phyloP scores from a whole-genome alignment of 2,329 filamentous ascomycete genomes.

The Sphaceloma murrayae region DNA sequence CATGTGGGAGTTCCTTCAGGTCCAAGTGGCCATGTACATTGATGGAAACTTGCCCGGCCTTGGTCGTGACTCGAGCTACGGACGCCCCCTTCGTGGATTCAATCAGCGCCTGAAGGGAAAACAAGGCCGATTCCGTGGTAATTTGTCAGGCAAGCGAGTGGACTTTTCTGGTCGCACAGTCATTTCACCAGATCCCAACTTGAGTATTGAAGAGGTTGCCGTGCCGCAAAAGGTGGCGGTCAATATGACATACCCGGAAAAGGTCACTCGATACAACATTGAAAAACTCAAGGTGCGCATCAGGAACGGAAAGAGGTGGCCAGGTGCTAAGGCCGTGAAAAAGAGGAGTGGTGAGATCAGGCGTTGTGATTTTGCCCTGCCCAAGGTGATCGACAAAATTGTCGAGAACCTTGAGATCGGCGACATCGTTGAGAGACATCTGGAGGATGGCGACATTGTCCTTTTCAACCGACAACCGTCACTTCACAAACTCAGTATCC shows the following conservation, averaged over 20 bases:
- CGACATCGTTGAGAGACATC: slow-evolving; percentile 85
- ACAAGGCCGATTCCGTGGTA: slow-evolving; percentile 92
- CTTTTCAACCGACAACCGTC: slow-evolving; percentile 98
- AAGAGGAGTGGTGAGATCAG: slow-evolving; percentile 55
- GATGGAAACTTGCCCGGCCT: slow-evolving; percentile 92
- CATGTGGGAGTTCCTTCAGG: slow-evolving; percentile 93
- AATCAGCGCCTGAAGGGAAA: slow-evolving; percentile 95
- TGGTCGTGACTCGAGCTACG: slow-evolving; percentile 68
- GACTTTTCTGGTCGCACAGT: slow-evolving; percentile 97
- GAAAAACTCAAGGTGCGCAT: slow-evolving; percentile 69
- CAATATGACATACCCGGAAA: slow-evolving; percentile 91
- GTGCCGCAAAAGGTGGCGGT: slow-evolving; percentile 87
- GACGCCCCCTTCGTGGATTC: slow-evolving; percentile 84
- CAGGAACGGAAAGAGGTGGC: slow-evolving; percentile 69
- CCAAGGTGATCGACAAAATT: slow-evolving; percentile 52
- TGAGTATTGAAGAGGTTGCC: slow-evolving; percentile 87
- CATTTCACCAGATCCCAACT: slow-evolving; percentile 92
- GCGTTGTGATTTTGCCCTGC: slow-evolving; percentile 24
- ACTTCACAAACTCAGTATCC: slow-evolving; percentile 96
- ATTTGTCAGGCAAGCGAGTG: slow-evolving; percentile 94
- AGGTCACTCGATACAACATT: slow-evolving; percentile 75
- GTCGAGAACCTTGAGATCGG: slow-evolving; percentile 69
- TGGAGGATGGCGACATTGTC: slow-evolving; percentile 91
- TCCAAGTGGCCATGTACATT: slow-evolving; percentile 95
- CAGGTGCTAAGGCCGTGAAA: slow-evolving; percentile 74